phyloP scores from a whole-genome alignment of 345 rosid genomes.

The Eucalyptus guilfoylei region DNA sequence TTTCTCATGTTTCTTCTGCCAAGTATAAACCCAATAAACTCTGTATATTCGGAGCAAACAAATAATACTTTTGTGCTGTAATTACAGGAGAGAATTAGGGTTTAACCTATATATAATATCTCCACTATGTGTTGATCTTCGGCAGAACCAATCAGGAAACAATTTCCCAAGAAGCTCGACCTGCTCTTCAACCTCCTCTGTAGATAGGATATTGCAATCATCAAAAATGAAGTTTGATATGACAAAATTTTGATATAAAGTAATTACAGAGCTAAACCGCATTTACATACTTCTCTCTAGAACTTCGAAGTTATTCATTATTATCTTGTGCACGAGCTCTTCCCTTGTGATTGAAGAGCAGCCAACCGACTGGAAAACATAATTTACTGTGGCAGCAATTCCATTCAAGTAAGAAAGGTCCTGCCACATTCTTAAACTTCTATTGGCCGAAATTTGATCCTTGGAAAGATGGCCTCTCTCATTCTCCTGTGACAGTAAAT shows the following conservation, averaged over 20 bases:
- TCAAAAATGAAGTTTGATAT: background rate
- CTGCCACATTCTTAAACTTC: background rate
- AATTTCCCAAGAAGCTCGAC: conserved; percentile 32
- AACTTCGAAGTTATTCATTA: conserved; percentile 19
- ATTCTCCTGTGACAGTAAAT: background rate
- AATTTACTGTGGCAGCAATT: conserved; percentile 22
- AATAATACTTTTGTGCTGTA: background rate
- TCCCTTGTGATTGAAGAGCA: conserved; percentile 31
- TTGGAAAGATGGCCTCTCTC: background rate
- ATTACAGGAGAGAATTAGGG: background rate
- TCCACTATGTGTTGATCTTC: conserved; percentile 16
- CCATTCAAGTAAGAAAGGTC: conserved; percentile 11
- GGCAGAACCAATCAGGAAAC: conserved; percentile 39
- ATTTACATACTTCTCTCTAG: conserved; percentile 23
- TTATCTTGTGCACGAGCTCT: conserved; percentile 42
- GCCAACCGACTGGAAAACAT: conserved; percentile 16
- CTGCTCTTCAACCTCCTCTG: conserved; percentile 45
- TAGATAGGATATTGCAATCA: background rate
- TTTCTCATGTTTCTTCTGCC: background rate
- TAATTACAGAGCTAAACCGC: background rate
- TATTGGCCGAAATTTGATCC: background rate
- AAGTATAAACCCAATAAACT: background rate
- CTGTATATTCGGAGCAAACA: background rate
- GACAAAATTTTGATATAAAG: background rate
- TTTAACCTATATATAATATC: conserved; percentile 28